phyloP scores from a whole-genome alignment of 768 basidiomycete genomes.

The Leccinellum rugosiceps region DNA sequence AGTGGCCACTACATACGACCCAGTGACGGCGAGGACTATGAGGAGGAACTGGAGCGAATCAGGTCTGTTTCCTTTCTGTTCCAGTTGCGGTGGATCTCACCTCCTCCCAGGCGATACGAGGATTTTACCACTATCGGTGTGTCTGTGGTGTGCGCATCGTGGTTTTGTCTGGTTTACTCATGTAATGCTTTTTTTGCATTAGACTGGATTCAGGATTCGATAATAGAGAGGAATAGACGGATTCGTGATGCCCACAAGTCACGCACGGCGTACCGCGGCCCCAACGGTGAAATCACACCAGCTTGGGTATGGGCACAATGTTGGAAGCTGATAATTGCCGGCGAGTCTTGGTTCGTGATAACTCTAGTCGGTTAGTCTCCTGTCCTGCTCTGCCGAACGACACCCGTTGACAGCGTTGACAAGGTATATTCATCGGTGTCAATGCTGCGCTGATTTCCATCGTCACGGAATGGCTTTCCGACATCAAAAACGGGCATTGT shows the following conservation, averaged over 20 bases:
- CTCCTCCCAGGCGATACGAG: conserved; percentile 71
- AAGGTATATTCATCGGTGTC: conserved; percentile 87
- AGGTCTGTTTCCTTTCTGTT: conserved; percentile 38
- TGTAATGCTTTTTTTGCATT: conserved; percentile 3
- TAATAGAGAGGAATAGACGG: conserved; percentile 81
- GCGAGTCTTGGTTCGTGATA: conserved; percentile 91
- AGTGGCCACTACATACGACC: conserved; percentile 24
- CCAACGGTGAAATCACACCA: conserved; percentile 48
- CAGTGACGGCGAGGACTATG: conserved; percentile 40
- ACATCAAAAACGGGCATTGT: conserved; percentile 97
- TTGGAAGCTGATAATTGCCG: conserved; percentile 58
- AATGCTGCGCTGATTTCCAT: conserved; percentile 97
- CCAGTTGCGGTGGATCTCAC: conserved; percentile 11
- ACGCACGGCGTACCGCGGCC: conserved; percentile 45
- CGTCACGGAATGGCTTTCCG: conserved; percentile 94
- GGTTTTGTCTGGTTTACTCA: conserved; percentile 11
- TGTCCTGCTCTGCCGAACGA: not conserved
- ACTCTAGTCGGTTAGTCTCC: conserved; percentile 75
- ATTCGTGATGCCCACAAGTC: conserved; percentile 48
- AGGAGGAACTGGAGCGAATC: conserved; percentile 67
- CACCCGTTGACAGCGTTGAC: conserved; percentile 2
- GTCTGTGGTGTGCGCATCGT: conserved; percentile 20
- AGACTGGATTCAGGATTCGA: conserved; percentile 98
- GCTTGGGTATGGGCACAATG: conserved; percentile 62
- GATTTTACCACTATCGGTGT: conserved; percentile 94